Percentiles rank a stretch among this genome's conserved stretches.
phyloP scores from a whole-genome alignment of 805 yeast genomes.

The Saccharomycopsis fibuligera region DNA sequence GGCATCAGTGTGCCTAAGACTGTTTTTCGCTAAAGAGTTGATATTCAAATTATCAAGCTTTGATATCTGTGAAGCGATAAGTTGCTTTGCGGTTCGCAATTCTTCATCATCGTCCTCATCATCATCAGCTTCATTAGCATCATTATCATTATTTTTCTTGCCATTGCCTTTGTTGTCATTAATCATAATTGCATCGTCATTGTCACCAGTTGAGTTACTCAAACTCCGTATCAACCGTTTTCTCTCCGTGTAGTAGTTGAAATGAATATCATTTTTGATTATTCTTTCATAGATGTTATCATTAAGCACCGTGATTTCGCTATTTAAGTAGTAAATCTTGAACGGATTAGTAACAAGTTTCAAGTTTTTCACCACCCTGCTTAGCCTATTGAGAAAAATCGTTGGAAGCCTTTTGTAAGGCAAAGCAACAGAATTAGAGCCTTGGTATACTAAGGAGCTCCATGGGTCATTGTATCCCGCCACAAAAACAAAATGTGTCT shows the following conservation, averaged over 20 bases:
- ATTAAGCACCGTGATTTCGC: slow-evolving; percentile 69
- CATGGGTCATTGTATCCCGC: slow-evolving; percentile 96
- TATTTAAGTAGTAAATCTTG: slow-evolving; percentile 70
- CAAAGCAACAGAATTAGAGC: slow-evolving; percentile 48
- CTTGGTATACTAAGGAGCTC: slow-evolving; percentile 65
- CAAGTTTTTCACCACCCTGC: slow-evolving; percentile 47
- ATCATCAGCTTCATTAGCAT: slow-evolving; percentile 27
- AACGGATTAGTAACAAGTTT: slow-evolving; percentile 73
- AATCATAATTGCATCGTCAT: slow-evolving; percentile 26
- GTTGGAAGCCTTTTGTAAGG: slow-evolving; percentile 73
- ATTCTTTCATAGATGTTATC: slow-evolving; percentile 70
- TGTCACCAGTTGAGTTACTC: slow-evolving; percentile 22
- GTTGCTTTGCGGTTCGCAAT: slow-evolving; percentile 22
- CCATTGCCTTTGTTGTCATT: slow-evolving; percentile 25
- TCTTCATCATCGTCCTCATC: slow-evolving; percentile 21
- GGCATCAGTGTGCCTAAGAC: slow-evolving; percentile 50
- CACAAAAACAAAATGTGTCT: slow-evolving; percentile 59
- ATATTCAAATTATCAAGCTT: slow-evolving; percentile 6
- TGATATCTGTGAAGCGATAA: slow-evolving; percentile 10
- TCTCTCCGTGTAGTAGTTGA: slow-evolving; percentile 34
- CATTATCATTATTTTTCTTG: slow-evolving; percentile 25
- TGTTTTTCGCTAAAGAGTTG: slow-evolving; percentile 28
- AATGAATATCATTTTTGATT: slow-evolving; percentile 59
- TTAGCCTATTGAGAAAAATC: slow-evolving; percentile 62
- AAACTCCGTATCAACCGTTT: slow-evolving; percentile 16